Base-by-base conservation (phyloP, 345 rosid species). In the Sisymbrium irio region DNA sequence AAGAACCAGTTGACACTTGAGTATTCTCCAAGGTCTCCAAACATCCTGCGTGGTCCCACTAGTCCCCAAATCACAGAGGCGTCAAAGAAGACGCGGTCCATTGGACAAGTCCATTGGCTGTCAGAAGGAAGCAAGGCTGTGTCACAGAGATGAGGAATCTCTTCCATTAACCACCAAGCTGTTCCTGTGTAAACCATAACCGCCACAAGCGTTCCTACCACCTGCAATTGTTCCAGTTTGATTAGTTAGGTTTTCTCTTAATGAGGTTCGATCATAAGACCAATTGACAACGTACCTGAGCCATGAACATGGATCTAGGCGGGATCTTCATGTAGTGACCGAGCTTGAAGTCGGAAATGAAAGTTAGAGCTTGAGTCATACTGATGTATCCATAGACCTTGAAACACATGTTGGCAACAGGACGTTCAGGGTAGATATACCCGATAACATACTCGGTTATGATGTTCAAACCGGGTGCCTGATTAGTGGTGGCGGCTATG, bases 251-350 rank as follows among this genome's bases (percentile, higher is more conserved):
- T 7, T 30, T 50, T 53, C 6, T 6, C 28, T 28, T 9, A 18
- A 7, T 22, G 28, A 25, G 7, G 15, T 41, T 37, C 10, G 22
- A 14, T 18, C 10, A 27, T 2, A 28, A 46, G 58, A 58, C 44
- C n/a, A 47, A 18, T 1, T 57, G 19, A 19, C 5, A 74, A 66
- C 10, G 5, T 3, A 54, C 65, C 88, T 92, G 98, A 47, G 93
- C 95, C 83, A 83, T 76, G 84, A 90, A 90, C 98, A 93, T 93
- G 1, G 88, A 69, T 72, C 90, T 80, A 3, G 98, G 98, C 0
- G 96, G 98, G 57, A 92, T 90, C 86, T 92, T 90, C 98, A 88
- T 92, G 89, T 92, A 92, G 42, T 88, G 97, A 42, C 95, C 97
- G 2, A 88, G 91, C 77, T 93, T 93, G 69, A 93, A 90, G 80